These are phyloP conservation scores for Leishmania aethiopica DNA, from an alignment of 208 protist genomes.

Conservation along the genomic window DNA sequence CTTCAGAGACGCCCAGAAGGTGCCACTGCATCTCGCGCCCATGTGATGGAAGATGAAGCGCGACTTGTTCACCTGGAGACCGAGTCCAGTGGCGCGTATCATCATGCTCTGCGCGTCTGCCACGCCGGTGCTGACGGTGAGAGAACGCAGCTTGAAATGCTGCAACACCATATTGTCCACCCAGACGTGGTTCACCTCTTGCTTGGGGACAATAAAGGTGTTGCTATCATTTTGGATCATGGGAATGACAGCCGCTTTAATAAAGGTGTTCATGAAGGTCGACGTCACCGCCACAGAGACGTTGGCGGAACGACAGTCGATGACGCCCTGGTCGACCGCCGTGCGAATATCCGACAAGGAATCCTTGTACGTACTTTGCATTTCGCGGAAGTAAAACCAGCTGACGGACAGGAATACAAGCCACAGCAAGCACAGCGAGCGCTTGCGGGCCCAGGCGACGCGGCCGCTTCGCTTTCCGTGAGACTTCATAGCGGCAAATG, in stretches of 20 bases:
- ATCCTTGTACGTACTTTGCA: not conserved
- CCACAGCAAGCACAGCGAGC: not conserved
- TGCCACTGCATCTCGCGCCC: slow-evolving; percentile 36
- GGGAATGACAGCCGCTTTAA: slow-evolving; percentile 15
- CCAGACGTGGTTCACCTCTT: slow-evolving; percentile 38
- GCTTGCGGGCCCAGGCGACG: not conserved
- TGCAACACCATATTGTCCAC: slow-evolving; percentile 52
- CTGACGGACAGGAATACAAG: not conserved
- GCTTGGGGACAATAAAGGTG: slow-evolving; percentile 37
- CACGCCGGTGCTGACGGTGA: slow-evolving; percentile 26
- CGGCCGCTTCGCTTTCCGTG: not conserved
- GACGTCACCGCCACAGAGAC: slow-evolving; percentile 18
- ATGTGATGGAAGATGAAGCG: slow-evolving; percentile 44
- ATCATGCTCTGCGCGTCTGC: slow-evolving; percentile 33
- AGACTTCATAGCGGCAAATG: not conserved
- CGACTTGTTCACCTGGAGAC: slow-evolving; percentile 46
- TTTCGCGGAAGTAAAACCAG: not conserved
- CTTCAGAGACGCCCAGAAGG: slow-evolving; percentile 37
- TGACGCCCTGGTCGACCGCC: not conserved
- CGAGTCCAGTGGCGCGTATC: slow-evolving; percentile 28
- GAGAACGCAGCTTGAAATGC: slow-evolving; percentile 31
- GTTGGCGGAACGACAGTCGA: not conserved
- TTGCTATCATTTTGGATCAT: slow-evolving; percentile 24
- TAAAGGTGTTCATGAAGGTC: slow-evolving; percentile 20
- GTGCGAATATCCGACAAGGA: too few species aligned